A percentile compares a stretch with the other conserved stretches of the same genome.
Conservation (phyloP, 202 grass and related monocot genomes). For the Musa balbisiana region DNA sequence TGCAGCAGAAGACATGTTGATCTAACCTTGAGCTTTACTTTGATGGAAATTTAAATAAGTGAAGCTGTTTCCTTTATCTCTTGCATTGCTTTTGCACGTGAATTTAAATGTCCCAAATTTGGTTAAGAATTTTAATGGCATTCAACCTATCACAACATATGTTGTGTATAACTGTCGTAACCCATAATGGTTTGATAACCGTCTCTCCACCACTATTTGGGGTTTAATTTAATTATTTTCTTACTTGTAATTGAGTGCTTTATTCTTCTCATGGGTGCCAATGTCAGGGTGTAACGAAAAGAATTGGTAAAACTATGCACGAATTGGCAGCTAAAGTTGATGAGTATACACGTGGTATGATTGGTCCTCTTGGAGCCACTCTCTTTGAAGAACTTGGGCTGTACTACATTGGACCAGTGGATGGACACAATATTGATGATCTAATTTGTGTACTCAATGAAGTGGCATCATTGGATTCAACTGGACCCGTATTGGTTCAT, state of each 20-base stretch:
- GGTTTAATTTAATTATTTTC: not conserved
- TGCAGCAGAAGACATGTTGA: too few species aligned
- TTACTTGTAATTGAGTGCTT: not conserved
- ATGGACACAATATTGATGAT: slow-evolving; percentile 72
- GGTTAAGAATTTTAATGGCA: too few species aligned
- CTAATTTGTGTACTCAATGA: slow-evolving; percentile 69
- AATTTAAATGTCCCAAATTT: not conserved
- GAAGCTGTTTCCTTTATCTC: not conserved
- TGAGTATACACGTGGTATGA: slow-evolving; percentile 68
- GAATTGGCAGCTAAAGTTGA: slow-evolving; percentile 75
- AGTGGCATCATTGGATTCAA: slow-evolving; percentile 49
- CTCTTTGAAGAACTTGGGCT: slow-evolving; percentile 81
- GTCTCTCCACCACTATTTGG: not conserved
- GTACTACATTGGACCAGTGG: slow-evolving; percentile 71
- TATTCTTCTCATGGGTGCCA: not conserved
- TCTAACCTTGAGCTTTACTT: not conserved
- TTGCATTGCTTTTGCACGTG: not conserved
- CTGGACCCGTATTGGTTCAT: slow-evolving; percentile 61
- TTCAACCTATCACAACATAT: not conserved
- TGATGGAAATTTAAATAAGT: not conserved
- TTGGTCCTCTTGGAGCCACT: slow-evolving; percentile 63
- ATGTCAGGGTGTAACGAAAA: slow-evolving; percentile 55
- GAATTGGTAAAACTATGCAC: slow-evolving; percentile 72
- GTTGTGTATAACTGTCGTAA: not conserved
- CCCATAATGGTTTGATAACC: not conserved